Conservation (phyloP, 2,329 filamentous ascomycete species). For the Sporothrix phasma region DNA sequence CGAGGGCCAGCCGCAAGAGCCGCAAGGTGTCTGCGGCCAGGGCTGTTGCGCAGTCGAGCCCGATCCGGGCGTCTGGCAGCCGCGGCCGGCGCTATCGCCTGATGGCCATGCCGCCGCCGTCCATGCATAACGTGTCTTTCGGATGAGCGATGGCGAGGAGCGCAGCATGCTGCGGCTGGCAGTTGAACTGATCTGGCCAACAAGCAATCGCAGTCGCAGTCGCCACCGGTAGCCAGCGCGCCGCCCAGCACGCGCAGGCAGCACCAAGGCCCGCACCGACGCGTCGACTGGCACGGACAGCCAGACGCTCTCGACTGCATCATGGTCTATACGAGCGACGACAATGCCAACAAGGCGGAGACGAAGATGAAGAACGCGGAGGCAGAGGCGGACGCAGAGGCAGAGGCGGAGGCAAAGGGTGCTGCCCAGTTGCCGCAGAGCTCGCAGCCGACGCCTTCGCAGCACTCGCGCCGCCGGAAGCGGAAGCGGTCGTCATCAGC, state of each 20-base stretch:
- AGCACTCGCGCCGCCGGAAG: constrained; percentile 13
- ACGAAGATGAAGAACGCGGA: no score
- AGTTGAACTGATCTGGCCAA: constrained; percentile 33
- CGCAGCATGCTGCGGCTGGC: constrained; percentile 38
- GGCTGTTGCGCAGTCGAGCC: constrained; percentile 14
- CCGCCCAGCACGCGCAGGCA: constrained; percentile 20
- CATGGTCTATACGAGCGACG: constrained; percentile 22
- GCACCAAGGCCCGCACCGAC: constrained; percentile 14
- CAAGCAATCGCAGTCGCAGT: constrained; percentile 20
- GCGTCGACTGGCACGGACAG: background rate
- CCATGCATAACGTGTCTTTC: constrained; percentile 27
- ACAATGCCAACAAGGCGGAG: background rate
- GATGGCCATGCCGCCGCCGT: constrained; percentile 10
- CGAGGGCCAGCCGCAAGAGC: background rate
- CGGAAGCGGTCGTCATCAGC: constrained; percentile 17
- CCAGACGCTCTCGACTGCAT: constrained; percentile 25
- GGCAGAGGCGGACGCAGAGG: constrained; percentile 15
- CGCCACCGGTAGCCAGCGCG: constrained; percentile 16
- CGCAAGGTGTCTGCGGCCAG: background rate
- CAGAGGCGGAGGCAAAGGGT: constrained; percentile 17
- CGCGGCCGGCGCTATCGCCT: constrained; percentile 3
- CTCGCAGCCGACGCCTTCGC: background rate
- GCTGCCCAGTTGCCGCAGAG: constrained; percentile 8
- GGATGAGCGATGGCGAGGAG: constrained; percentile 37
- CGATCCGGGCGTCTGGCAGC: background rate